These are phyloP conservation scores for Saccharomyces hybrid DNA, from an alignment of 1,139 yeast species.

Conservation along the genomic window DNA sequence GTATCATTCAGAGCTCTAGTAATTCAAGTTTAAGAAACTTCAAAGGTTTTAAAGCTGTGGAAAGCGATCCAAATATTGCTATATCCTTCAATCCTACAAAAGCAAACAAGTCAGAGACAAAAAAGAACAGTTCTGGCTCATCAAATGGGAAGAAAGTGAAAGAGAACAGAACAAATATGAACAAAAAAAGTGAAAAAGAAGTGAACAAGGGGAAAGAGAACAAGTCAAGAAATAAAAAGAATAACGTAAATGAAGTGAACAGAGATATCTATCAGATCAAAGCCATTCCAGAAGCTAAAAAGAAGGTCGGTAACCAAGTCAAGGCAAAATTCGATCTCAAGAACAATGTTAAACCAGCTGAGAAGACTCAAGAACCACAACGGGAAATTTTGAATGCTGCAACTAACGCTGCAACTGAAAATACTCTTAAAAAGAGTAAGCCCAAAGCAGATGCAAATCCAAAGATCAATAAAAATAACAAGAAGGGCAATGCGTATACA, in stretches of 20 bases:
- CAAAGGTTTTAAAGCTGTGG: slow-evolving; percentile 26
- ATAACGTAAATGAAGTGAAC: background rate
- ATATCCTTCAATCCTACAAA: background rate
- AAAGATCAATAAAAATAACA: background rate
- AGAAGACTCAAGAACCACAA: background rate
- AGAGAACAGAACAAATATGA: background rate
- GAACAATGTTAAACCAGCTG: background rate
- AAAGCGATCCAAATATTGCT: background rate
- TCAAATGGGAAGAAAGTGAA: background rate
- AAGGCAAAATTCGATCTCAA: background rate
- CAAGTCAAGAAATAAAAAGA: background rate
- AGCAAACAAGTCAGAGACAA: background rate
- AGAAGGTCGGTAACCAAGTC: background rate
- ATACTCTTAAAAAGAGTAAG: background rate
- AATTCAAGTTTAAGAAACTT: slow-evolving; percentile 29
- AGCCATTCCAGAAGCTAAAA: background rate
- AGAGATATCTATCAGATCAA: background rate
- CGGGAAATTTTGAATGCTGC: background rate
- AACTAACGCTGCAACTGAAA: background rate
- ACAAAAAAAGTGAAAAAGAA: background rate
- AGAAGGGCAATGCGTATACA: background rate
- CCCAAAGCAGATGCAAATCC: background rate
- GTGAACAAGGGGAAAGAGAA: background rate
- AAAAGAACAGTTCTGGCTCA: background rate
- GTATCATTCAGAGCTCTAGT: slow-evolving; percentile 25